Evolutionary conservation across 257 asterid genomes (phyloP), one percentile per base, ranked within the genome.

Genomic region (Penstemon davidsonii): DNA sequence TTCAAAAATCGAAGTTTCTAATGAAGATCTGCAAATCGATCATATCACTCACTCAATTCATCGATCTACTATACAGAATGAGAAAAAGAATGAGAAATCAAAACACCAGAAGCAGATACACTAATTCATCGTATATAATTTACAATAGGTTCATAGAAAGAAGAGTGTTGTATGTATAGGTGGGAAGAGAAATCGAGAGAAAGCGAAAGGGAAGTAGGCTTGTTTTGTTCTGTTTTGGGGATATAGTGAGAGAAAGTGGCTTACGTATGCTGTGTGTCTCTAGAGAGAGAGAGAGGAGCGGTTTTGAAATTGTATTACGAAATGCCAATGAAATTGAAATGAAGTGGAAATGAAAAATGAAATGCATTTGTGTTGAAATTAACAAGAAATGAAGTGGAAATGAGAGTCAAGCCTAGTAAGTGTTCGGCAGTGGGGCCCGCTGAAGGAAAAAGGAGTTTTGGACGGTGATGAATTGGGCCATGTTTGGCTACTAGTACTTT

Each of bases 301-400:
- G 78, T 66, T 70, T 74, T 56, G 69, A 74, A 68, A 76, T 64
- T 67, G 60, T 70, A 55, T 59, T 79, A 75, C 42, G 61, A 64
- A 62, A 49, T 62, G 57, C 42, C 56, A 46, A 66, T 76, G 70
- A 51, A 68, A 64, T 73, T 73, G 73, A 78, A 75, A 84, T 82
- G 77, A 15, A 15, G 18, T 15, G 18, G 51, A 77, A 76, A 77
- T 70, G 51, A 15, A 66, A 61, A 75, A 15, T 15, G 18, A 15
- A 69, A 60, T 3, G 12, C 74, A 84, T 73, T 79, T 38, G 8
- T 49, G n/a, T 77, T 82, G 87, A 81, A 84, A 85, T 86, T 12
- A 7, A 76, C 77, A 82, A 72, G 83, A 83, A 83, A 86, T 79
- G 78, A 18, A 53, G 60, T 73, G 71, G 64, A 60, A 79, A 71